These are phyloP conservation scores for Orbilia ellipsospora DNA, from an alignment of 2,329 filamentous ascomycete species.

Conservation along the genomic window DNA sequence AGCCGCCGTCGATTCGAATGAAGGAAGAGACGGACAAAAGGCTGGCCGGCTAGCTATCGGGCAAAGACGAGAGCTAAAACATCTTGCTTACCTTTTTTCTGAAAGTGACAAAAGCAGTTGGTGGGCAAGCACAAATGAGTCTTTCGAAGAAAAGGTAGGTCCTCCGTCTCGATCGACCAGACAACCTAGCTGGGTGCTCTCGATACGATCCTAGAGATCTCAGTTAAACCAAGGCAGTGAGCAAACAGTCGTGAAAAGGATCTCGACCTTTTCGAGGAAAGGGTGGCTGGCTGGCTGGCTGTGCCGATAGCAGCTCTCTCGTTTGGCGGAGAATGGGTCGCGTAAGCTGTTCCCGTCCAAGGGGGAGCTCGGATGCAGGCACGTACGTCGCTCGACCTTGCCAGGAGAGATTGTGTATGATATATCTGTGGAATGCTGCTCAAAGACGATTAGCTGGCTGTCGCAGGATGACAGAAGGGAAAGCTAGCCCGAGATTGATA, in stretches of 20 bases:
- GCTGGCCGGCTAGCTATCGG: too few species aligned
- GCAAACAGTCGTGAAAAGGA: background rate
- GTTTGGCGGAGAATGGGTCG: constrained; percentile 16
- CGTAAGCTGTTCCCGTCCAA: constrained; percentile 51
- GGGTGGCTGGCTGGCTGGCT: background rate
- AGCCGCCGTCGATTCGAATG: too few species aligned
- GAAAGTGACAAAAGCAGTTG: too few species aligned
- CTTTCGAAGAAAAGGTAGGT: background rate
- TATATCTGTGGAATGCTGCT: too few species aligned
- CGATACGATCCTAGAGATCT: background rate
- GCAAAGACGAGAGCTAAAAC: background rate
- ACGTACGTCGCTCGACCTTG: constrained; percentile 41
- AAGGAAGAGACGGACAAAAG: too few species aligned
- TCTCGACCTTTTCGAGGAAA: background rate
- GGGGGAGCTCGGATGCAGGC: constrained; percentile 52
- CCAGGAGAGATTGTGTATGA: constrained; percentile 1
- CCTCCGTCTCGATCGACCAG: background rate
- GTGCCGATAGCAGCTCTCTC: constrained; percentile 21
- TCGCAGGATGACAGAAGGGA: too few species aligned
- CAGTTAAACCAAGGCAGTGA: background rate
- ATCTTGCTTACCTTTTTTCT: constrained; percentile 21
- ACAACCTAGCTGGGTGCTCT: background rate
- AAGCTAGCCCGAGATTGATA: constrained; percentile 1
- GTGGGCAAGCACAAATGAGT: background rate
- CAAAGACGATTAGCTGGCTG: too few species aligned